A percentile compares a stretch with the other conserved stretches of the same genome.
phyloP scores from a whole-genome alignment of 2,329 filamentous ascomycete species.

The Exophiala xenobiotica region DNA sequence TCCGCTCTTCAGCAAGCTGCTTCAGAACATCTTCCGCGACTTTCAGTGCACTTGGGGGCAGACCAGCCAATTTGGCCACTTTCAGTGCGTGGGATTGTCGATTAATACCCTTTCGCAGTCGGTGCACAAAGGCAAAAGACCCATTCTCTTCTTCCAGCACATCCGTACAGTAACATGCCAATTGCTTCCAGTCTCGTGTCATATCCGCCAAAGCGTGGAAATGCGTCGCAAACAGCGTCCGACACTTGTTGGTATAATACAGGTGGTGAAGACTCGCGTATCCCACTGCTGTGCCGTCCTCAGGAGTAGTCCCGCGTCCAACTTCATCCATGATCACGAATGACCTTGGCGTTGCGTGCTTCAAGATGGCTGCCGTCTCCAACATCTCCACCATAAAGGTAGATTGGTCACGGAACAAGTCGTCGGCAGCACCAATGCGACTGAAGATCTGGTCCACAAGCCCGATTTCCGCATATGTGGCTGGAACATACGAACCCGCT shows the following conservation, averaged over 20 bases:
- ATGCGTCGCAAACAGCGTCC: conserved; percentile 90
- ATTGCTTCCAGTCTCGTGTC: conserved; percentile 56
- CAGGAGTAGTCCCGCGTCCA: conserved; percentile 87
- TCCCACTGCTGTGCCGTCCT: conserved; percentile 85
- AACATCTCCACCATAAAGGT: conserved; percentile 99
- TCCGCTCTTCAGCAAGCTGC: conserved; percentile 13
- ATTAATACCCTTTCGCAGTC: conserved; percentile 77
- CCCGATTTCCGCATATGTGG: conserved; percentile 78
- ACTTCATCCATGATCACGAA: conserved; percentile 99
- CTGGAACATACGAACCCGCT: conserved; percentile 88
- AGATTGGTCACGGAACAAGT: conserved; percentile 89
- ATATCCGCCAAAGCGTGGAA: conserved; percentile 84
- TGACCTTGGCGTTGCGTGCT: conserved; percentile 74
- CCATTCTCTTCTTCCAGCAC: conserved; percentile 71
- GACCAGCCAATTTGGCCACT: conserved; percentile 81
- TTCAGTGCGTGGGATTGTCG: conserved; percentile 87
- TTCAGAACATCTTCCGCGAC: conserved; percentile 53
- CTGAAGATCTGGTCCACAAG: conserved; percentile 96
- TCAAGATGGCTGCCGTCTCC: conserved; percentile 87
- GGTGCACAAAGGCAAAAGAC: conserved; percentile 81
- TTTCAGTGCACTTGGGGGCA: conserved; percentile 70
- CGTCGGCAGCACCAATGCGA: conserved; percentile 89
- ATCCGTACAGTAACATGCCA: conserved; percentile 86
- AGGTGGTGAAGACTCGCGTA: conserved; percentile 87
- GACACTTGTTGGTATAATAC: conserved; percentile 71